These are phyloP conservation scores for Chrysanthemum lavandulifolium DNA, from an alignment of 129 eudicot genomes.

Conservation along the genomic window DNA sequence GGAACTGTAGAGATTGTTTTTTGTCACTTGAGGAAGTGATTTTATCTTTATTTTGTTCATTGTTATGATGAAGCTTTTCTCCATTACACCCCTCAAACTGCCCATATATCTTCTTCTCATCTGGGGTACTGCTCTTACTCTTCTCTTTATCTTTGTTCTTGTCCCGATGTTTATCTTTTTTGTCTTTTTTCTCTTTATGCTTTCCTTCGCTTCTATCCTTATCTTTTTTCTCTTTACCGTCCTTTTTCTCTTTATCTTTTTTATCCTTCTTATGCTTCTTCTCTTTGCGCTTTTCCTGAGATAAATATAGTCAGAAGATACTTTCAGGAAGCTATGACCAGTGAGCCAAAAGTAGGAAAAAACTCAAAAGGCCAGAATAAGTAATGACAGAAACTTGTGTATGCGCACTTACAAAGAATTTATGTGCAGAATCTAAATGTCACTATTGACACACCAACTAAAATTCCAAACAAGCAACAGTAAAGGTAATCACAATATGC, in stretches of 20 bases:
- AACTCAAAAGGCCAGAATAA: constrained; percentile 1
- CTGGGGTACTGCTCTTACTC: constrained; percentile 44
- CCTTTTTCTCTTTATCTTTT: constrained; percentile 63
- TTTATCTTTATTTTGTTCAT: constrained; percentile 35
- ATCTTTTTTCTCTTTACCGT: constrained; percentile 57
- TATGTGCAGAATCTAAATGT: too few species aligned
- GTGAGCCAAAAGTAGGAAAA: too few species aligned
- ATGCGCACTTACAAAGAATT: too few species aligned
- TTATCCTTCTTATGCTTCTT: constrained; percentile 73
- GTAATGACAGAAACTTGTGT: background rate
- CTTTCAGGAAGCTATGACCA: background rate
- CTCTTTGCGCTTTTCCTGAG: constrained; percentile 67
- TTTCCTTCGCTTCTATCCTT: constrained; percentile 56
- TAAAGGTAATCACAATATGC: too few species aligned
- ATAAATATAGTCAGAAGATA: background rate
- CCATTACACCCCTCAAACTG: constrained; percentile 37
- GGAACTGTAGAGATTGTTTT: constrained; percentile 20
- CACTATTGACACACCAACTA: too few species aligned
- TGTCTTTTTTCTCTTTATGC: constrained; percentile 64
- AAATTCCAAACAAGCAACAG: too few species aligned
- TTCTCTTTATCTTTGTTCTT: constrained; percentile 62
- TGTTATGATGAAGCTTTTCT: constrained; percentile 35
- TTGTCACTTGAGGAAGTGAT: constrained; percentile 22
- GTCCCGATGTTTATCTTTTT: constrained; percentile 64
- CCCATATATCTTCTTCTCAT: constrained; percentile 30